phyloP scores from a whole-genome alignment of 805 yeast genomes.

The Sugiyamaella boreocaroliniensis region DNA sequence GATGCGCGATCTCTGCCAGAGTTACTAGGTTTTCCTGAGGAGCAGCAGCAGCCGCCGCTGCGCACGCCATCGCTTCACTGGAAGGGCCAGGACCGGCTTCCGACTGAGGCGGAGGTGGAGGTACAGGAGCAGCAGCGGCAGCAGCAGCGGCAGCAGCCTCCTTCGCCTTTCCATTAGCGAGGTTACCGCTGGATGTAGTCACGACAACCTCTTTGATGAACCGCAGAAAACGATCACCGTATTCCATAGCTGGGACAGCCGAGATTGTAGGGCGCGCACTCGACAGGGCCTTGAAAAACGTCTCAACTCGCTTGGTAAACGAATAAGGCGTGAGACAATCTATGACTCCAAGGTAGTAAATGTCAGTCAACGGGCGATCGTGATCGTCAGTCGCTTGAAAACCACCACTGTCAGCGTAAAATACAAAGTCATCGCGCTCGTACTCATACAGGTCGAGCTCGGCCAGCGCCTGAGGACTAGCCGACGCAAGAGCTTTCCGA shows the following conservation, averaged over 20 bases:
- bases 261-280: slow-evolving; percentile 68
- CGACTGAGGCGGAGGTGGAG: not conserved
- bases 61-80: not conserved
- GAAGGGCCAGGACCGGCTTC: not conserved
- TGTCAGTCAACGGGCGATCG: slow-evolving; percentile 53
- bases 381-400: slow-evolving; percentile 61
- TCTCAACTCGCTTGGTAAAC: slow-evolving; percentile 68
- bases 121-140: not conserved
- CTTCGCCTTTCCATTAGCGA: not conserved
- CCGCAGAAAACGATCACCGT: slow-evolving; percentile 75
- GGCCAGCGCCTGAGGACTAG: slow-evolving; percentile 31
- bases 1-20: slow-evolving; percentile 1
- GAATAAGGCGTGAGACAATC: slow-evolving; percentile 72
- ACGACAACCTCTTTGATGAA: slow-evolving; percentile 43
- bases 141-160: not conserved
- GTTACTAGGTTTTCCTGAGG: too few relatives aligned
- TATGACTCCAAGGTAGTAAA: slow-evolving; percentile 88
- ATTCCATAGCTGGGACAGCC: slow-evolving; percentile 85
- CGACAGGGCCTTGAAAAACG: slow-evolving; percentile 70
- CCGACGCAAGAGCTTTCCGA: slow-evolving; percentile 27
- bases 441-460: slow-evolving; percentile 23
- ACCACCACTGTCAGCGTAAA: slow-evolving; percentile 82
- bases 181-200: not conserved
- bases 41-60: not conserved
- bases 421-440: slow-evolving; percentile 38